A percentile compares a stretch with the other conserved stretches of the same genome.
Conservation (phyloP, 2,329 filamentous ascomycete genomes). For the Seiridium cupressi region DNA sequence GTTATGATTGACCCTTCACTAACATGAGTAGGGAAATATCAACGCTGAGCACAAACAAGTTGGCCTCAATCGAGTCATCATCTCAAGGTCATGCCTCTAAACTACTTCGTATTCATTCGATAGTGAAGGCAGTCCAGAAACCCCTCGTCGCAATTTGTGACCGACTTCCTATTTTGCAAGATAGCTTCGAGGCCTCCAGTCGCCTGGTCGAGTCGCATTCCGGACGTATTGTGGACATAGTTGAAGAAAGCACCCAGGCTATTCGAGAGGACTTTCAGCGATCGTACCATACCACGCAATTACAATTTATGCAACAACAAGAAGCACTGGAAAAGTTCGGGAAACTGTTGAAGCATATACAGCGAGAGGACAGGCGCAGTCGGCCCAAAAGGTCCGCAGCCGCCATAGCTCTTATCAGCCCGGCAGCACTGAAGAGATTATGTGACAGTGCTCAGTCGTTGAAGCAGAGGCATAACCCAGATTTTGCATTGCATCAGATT, state of each 20-base stretch:
- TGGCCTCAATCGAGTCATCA: background rate
- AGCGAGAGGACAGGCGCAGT: background rate
- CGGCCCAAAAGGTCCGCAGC: background rate
- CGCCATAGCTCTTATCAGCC: background rate
- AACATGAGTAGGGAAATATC: background rate
- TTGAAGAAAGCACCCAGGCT: background rate
- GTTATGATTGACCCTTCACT: background rate
- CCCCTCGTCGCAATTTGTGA: background rate
- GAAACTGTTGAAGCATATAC: background rate
- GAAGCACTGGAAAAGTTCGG: background rate
- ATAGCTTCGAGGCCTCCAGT: background rate
- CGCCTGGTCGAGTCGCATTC: background rate
- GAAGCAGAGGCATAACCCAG: background rate
- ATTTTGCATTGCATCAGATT: background rate
- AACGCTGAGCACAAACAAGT: background rate
- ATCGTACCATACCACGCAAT: background rate
- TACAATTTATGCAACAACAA: background rate
- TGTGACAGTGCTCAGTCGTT: background rate
- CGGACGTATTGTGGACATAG: background rate
- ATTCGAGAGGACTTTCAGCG: background rate
- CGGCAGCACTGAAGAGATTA: background rate
- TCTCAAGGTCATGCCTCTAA: background rate
- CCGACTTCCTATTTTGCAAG: background rate
- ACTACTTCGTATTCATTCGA: slow-evolving; percentile 3
- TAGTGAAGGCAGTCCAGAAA: background rate